Evolutionary conservation across 441 rosid species (phyloP).

Genomic region (Erodium texanum): DNA sequence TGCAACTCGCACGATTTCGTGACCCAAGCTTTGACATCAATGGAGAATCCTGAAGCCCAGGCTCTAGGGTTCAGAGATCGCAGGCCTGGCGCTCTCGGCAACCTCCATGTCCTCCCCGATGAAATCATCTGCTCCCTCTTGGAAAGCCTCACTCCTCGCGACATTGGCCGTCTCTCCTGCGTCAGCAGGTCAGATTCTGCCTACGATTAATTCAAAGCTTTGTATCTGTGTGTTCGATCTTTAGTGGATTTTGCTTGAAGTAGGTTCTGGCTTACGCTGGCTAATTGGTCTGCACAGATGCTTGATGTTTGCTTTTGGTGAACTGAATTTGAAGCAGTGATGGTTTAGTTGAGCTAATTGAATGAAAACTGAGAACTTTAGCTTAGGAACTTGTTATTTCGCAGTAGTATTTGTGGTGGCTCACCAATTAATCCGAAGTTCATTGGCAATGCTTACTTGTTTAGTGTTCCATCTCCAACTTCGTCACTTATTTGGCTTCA

Average conservation of each 20-base stretch:
- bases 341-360: background rate
- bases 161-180: conserved; percentile 68
- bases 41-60: conserved; percentile 34
- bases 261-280: background rate
- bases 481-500: background rate
- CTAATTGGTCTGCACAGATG: background rate
- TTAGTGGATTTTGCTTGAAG: background rate
- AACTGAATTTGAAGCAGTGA: background rate
- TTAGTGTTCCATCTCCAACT: background rate
- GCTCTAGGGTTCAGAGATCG: conserved; percentile 40
- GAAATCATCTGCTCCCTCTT: conserved; percentile 57
- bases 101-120: conserved; percentile 57
- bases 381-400: background rate
- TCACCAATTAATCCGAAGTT: too few relatives aligned
- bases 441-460: too few relatives aligned
- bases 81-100: conserved; percentile 61
- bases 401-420: background rate
- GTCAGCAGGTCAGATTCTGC: conserved; percentile 66
- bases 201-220: background rate
- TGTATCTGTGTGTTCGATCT: background rate
- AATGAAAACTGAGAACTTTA: background rate
- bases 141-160: conserved; percentile 57
- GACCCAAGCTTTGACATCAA: conserved; percentile 13
- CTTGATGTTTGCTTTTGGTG: background rate
- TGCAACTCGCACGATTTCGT: background rate